Percentiles rank a stretch among this genome's conserved stretches.
Evolutionary conservation across 2,329 filamentous ascomycete species (phyloP).

Genomic region (Fusarium annulatum): DNA sequence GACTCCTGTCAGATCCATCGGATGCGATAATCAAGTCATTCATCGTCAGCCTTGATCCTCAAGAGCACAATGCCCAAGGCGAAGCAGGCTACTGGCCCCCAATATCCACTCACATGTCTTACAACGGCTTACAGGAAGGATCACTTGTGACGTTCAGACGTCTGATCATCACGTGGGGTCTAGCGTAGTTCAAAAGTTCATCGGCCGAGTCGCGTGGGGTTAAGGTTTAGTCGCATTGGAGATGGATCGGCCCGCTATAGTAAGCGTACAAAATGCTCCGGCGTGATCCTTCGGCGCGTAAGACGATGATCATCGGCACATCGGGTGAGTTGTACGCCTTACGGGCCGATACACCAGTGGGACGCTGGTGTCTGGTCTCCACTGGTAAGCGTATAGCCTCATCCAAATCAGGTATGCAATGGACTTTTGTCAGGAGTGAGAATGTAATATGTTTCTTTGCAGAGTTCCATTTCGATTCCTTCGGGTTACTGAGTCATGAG

Average conservation of each 20-base stretch:
- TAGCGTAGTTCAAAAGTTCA: background rate
- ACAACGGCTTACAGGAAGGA: background rate
- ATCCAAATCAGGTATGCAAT: accelerated
- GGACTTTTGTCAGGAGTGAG: background rate
- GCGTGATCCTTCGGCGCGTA: background rate
- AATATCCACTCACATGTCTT: background rate
- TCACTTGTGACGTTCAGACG: accelerated
- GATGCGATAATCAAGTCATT: accelerated
- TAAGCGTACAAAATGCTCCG: background rate
- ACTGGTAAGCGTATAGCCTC: background rate
- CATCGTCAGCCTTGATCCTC: background rate
- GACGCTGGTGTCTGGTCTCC: background rate
- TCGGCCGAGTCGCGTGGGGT: background rate
- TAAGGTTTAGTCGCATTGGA: background rate
- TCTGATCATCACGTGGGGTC: background rate
- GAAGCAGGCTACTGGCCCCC: accelerated
- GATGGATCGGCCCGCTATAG: background rate
- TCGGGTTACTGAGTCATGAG: accelerated
- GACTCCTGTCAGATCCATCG: accelerated
- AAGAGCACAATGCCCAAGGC: accelerated
- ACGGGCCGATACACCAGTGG: accelerated
- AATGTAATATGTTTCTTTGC: accelerated
- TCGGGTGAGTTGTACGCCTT: background rate
- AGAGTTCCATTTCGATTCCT: background rate
- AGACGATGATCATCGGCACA: background rate